Evolutionary conservation across 2,329 filamentous ascomycete species (phyloP), one percentile per base, ranked within the genome.

Genomic region (Xylaria sp.): DNA sequence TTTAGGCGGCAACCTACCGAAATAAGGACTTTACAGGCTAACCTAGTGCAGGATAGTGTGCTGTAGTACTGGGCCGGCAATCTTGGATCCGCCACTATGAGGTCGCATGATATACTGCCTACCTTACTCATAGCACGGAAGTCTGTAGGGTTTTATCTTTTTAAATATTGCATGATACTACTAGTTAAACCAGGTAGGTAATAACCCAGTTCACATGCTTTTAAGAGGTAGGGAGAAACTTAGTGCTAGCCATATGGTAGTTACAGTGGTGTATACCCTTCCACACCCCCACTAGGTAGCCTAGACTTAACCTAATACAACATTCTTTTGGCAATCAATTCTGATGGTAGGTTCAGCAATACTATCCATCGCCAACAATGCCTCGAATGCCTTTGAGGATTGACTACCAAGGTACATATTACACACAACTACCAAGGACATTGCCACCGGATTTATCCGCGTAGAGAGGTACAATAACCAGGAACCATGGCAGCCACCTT

Each of bases 81-180:
- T 54, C 51, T n/a, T n/a, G n/a, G n/a, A n/a, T n/a, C 25, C 51
- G 20, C 28, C 28, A 54, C 51, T 54, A 54, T 25, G 20, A 33
- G 25, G 25, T 54, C 13, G 25, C 13, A 18, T 7, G 15, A 46
- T n/a, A 46, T n/a, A 7, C 41, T 52, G 31, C 25, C 25, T 33
- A 33, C 31, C 31, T 33, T 36, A 36, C 8, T 10, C 8, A 36
- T 36, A 10, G 33, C 10, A 36, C 33, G 33, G 7, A 8, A 9
- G 33, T 36, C 6, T 8, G 33, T 36, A 36, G 33, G 33, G 9
- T 25, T 41, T 41, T 41, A 18, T 41, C 13, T 41, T 41, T 41
- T 41, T 41, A 18, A 18, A 1, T 1, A 41, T 41, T 41, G 39
- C 15, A 41, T 41, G 39, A 41, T 41, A 41, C 12, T 41, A 18